Evolutionary conservation across 2,329 filamentous ascomycete species (phyloP).

Genomic region (Drechslerella dactyloides): DNA sequence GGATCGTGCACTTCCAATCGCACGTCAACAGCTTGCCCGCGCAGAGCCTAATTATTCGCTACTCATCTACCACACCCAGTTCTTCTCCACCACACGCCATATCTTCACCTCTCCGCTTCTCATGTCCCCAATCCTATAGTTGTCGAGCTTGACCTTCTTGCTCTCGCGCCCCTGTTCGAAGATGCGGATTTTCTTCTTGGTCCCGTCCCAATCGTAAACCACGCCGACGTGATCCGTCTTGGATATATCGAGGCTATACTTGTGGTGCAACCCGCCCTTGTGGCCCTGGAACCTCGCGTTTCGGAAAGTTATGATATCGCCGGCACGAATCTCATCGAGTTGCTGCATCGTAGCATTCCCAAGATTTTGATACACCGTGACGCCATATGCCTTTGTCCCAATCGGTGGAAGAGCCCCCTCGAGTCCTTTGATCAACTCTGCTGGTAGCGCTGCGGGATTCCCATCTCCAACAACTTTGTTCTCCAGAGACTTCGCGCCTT

Average conservation of each 20-base stretch:
- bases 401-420: constrained; percentile 78
- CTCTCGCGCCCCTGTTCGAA: constrained; percentile 96
- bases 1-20: neutral
- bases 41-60: neutral
- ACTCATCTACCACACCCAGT: constrained; percentile 81
- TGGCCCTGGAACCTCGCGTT: constrained; percentile 96
- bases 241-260: constrained; percentile 87
- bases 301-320: constrained; percentile 89
- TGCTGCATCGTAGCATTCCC: constrained; percentile 91
- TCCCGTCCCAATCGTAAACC: constrained; percentile 96
- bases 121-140: constrained; percentile 90
- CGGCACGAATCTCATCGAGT: constrained; percentile 88
- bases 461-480: constrained; percentile 84
- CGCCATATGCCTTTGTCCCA: constrained; percentile 87
- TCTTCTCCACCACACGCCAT: constrained; percentile 90
- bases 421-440: constrained; percentile 77
- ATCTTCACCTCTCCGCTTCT: constrained; percentile 94
- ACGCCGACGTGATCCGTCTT: constrained; percentile 83
- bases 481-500: constrained; percentile 73
- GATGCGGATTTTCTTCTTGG: constrained; percentile 93
- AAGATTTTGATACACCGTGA: constrained; percentile 90
- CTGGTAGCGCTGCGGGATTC: constrained; percentile 75
- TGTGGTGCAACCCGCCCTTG: constrained; percentile 91
- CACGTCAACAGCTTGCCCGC: neutral
- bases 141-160: constrained; percentile 91